Evolutionary conservation across 495 filamentous ascomycete species (phyloP).

Genomic region (Mycothermus thermophilus): DNA sequence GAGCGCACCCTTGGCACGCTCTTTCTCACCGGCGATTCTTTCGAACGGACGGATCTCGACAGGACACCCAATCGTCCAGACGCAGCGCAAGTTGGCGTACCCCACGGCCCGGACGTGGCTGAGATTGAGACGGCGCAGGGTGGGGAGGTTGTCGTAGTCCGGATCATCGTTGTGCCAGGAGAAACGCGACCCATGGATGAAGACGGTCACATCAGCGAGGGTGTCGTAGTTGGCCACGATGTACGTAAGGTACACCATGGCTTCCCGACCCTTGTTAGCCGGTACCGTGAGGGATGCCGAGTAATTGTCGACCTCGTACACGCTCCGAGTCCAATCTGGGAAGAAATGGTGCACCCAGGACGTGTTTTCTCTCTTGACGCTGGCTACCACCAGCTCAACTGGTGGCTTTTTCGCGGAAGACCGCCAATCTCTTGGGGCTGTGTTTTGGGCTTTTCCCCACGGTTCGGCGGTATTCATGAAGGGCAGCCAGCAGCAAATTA

Average conservation of each 20-base stretch:
- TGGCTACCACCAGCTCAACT: slow-evolving; percentile 27
- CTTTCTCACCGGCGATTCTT: neutral
- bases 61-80: slow-evolving; percentile 48
- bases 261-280: slow-evolving; percentile 47
- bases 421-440: no score
- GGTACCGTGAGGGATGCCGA: slow-evolving; percentile 29
- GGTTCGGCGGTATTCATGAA: no score
- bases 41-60: slow-evolving; percentile 35
- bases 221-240: slow-evolving; percentile 52
- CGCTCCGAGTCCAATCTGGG: slow-evolving; percentile 26
- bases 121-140: slow-evolving; percentile 40
- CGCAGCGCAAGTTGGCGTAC: slow-evolving; percentile 55
- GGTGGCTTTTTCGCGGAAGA: no score
- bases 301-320: slow-evolving; percentile 39
- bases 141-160: slow-evolving; percentile 31
- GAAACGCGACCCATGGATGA: slow-evolving; percentile 47
- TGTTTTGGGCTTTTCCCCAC: no score
- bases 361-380: slow-evolving; percentile 18
- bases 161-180: slow-evolving; percentile 54
- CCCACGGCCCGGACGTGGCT: slow-evolving; percentile 41
- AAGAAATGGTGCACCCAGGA: slow-evolving; percentile 24
- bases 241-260: slow-evolving; percentile 50
- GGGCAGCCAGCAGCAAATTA: slow-evolving; percentile 3
- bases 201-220: slow-evolving; percentile 45
- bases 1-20: neutral